Evolutionary conservation across 1,284 basidiomycete species (phyloP).

Genomic region (Inonotus obliquus): DNA sequence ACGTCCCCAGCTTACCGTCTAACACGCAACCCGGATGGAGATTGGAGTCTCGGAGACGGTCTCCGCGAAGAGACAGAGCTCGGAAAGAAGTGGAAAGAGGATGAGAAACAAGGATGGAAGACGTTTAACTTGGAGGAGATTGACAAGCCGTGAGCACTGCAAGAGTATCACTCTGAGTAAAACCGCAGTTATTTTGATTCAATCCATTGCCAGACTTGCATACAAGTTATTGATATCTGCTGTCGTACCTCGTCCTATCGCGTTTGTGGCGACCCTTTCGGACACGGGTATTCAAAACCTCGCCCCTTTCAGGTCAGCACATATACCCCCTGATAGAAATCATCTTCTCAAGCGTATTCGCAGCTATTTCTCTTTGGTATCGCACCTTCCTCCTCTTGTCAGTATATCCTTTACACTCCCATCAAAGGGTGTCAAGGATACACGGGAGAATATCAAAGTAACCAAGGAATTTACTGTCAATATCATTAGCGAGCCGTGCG

Average conservation of each 20-base stretch:
- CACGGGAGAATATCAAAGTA: constrained; percentile 58
- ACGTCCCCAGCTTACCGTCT: constrained; percentile 32
- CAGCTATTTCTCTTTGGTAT: constrained; percentile 60
- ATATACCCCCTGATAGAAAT: constrained; percentile 6
- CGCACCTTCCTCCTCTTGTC: constrained; percentile 62
- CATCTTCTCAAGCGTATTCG: neutral
- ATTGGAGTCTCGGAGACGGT: constrained; percentile 53
- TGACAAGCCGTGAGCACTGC: constrained; percentile 27
- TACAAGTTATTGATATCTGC: constrained; percentile 63
- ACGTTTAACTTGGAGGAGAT: constrained; percentile 40
- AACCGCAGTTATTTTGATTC: neutral
- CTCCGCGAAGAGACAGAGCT: constrained; percentile 29
- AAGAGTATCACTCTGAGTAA: neutral
- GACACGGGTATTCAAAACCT: constrained; percentile 56
- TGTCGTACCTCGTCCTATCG: constrained; percentile 69
- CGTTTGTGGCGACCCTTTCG: constrained; percentile 66
- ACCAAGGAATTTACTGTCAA: constrained; percentile 73
- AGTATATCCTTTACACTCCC: constrained; percentile 54
- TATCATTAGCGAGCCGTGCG: constrained; percentile 63
- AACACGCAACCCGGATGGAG: constrained; percentile 44
- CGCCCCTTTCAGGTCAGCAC: constrained; percentile 53
- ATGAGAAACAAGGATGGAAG: constrained; percentile 35
- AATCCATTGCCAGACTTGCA: constrained; percentile 40
- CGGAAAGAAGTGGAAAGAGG: constrained; percentile 31
- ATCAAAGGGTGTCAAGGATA: constrained; percentile 51